Conservation (phyloP, 1,139 yeast species). For the Geotrichum klebahnii region DNA sequence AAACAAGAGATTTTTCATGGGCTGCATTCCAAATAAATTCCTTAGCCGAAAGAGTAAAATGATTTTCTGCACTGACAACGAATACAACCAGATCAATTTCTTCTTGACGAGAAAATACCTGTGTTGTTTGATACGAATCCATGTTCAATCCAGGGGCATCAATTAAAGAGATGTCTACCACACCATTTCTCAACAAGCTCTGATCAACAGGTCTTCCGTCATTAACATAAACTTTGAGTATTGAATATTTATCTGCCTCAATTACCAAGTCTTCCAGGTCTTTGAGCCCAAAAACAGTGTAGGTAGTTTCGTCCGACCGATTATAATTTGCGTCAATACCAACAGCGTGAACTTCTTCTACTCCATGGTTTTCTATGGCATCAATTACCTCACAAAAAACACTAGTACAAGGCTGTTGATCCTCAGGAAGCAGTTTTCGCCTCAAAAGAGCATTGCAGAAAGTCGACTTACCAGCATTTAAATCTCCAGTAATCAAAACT, state of each 20-base stretch:
- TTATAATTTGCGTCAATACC: constrained; percentile 57
- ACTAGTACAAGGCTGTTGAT: constrained; percentile 95
- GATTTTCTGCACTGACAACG: constrained; percentile 95
- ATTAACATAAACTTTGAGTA: constrained; percentile 75
- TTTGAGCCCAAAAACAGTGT: constrained; percentile 50
- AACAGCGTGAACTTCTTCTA: constrained; percentile 95
- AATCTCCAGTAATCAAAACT: constrained; percentile 93
- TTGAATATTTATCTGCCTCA: constrained; percentile 64
- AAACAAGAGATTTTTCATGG: constrained; percentile 83
- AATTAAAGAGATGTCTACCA: constrained; percentile 83
- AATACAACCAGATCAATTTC: constrained; percentile 95
- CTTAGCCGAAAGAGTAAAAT: constrained; percentile 87
- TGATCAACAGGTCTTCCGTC: constrained; percentile 66
- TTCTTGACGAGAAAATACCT: constrained; percentile 92
- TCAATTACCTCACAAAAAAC: constrained; percentile 94
- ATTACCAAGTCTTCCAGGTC: constrained; percentile 68
- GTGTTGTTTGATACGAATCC: constrained; percentile 92
- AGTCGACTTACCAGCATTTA: constrained; percentile 94
- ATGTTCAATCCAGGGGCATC: constrained; percentile 97
- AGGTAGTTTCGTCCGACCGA: constrained; percentile 61
- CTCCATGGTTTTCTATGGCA: constrained; percentile 65
- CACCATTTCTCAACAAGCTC: constrained; percentile 80
- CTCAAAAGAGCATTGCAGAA: constrained; percentile 88
- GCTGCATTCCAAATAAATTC: constrained; percentile 91
- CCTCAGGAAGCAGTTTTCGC: constrained; percentile 80